phyloP scores from a whole-genome alignment of 2,329 filamentous ascomycete genomes.

The Colletotrichum lindemuthianum region DNA sequence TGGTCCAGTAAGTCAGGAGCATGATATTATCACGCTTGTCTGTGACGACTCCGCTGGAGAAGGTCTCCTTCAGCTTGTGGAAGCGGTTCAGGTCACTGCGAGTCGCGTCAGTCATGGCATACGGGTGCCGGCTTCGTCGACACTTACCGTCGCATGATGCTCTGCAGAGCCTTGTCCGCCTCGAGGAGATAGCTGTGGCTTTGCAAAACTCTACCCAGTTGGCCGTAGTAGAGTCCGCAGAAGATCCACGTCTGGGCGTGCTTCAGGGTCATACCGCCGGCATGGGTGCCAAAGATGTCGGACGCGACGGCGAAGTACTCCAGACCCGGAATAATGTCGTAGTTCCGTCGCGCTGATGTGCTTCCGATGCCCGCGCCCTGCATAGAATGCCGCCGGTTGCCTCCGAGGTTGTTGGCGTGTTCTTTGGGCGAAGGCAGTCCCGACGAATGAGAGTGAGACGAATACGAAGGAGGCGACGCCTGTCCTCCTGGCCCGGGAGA shows the following conservation, averaged over 20 bases:
- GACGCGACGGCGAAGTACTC: slow-evolving; percentile 90
- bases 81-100: slow-evolving; percentile 61
- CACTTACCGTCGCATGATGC: slow-evolving; percentile 80
- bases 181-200: slow-evolving; percentile 74
- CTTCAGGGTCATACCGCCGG: slow-evolving; percentile 81
- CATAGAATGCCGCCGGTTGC: slow-evolving; percentile 62
- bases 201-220: slow-evolving; percentile 86
- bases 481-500: slow-evolving; percentile 57
- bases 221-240: slow-evolving; percentile 88
- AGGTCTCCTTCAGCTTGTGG: slow-evolving; percentile 45
- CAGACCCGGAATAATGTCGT: slow-evolving; percentile 88
- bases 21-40: slow-evolving; percentile 70
- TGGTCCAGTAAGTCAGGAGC: slow-evolving; percentile 90
- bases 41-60: slow-evolving; percentile 51
- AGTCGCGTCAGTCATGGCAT: not conserved
- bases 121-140: no score
- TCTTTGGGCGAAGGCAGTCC: slow-evolving; percentile 64
- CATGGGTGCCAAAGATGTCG: slow-evolving; percentile 84
- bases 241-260: slow-evolving; percentile 88
- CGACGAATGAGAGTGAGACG: slow-evolving; percentile 58
- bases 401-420: slow-evolving; percentile 49
- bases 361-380: slow-evolving; percentile 48
- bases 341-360: slow-evolving; percentile 63
- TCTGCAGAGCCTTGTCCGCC: slow-evolving; percentile 69
- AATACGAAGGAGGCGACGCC: slow-evolving; percentile 61